Evolutionary conservation across 192 early-diverging fungal species (phyloP).

Genomic region (Coemansia sp.): DNA sequence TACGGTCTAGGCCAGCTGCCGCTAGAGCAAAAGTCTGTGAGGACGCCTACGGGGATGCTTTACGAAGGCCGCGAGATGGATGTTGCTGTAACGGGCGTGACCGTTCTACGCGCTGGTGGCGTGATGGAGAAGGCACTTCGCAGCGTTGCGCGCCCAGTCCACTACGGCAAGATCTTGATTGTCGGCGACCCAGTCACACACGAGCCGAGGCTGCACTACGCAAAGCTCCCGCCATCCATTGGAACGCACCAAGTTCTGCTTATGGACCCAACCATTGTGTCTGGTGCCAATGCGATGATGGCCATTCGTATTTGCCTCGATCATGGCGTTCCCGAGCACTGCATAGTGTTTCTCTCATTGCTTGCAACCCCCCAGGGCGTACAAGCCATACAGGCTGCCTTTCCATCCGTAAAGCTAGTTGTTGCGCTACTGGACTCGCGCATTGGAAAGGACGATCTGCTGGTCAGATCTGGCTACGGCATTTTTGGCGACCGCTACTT

Average conservation of each 20-base stretch:
- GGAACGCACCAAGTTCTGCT: slow-evolving; percentile 61
- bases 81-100: slow-evolving; percentile 60
- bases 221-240: slow-evolving; percentile 70
- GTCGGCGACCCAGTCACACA: slow-evolving; percentile 72
- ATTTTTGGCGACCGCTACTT: slow-evolving; percentile 77
- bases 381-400: slow-evolving; percentile 73
- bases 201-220: slow-evolving; percentile 87
- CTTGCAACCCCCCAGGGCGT: slow-evolving; percentile 76
- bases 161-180: slow-evolving; percentile 88
- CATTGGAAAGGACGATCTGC: slow-evolving; percentile 59
- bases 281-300: slow-evolving; percentile 93
- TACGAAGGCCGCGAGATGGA: slow-evolving; percentile 52
- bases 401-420: slow-evolving; percentile 77
- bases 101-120: slow-evolving; percentile 82
- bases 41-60: slow-evolving; percentile 57
- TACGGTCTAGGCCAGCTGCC: slow-evolving; percentile 62
- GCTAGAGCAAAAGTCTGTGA: slow-evolving; percentile 44
- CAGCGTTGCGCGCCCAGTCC: slow-evolving; percentile 72
- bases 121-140: slow-evolving; percentile 86
- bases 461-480: slow-evolving; percentile 80
- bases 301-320: slow-evolving; percentile 89
- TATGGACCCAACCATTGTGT: slow-evolving; percentile 85
- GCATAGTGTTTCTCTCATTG: slow-evolving; percentile 81
- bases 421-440: slow-evolving; percentile 74
- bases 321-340: slow-evolving; percentile 79